These are phyloP conservation scores for barley (Hordeum vulgare) DNA, from an alignment of 176 grass and related monocot species.

Conservation along the genomic window MorexV3_pseudomolecules_assembly NC_058518.1:353880865-353881364, in stretches of 20 bases:
- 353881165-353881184: neutral
- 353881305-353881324: conserved; percentile 71
- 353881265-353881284: conserved; percentile 1
- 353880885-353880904: too few species aligned
- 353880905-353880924: too few species aligned
- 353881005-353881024: too few species aligned
- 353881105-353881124: neutral
- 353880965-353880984: too few species aligned
- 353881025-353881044: too few species aligned
- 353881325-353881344: neutral
- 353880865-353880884: too few species aligned
- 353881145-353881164: neutral
- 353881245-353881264: conserved; percentile 31
- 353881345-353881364: conserved; percentile 3
- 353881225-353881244: conserved; percentile 42
- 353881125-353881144: neutral
- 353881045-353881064: too few species aligned
- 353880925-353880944: too few species aligned
- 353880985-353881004: too few species aligned
- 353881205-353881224: conserved; percentile 73
- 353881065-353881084: too few species aligned
- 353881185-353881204: neutral
- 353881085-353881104: neutral
- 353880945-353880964: too few species aligned
- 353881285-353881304: conserved; percentile 36